Conservation (phyloP, 2,329 filamentous ascomycete genomes). For the Epichloe sylvatica region DNA sequence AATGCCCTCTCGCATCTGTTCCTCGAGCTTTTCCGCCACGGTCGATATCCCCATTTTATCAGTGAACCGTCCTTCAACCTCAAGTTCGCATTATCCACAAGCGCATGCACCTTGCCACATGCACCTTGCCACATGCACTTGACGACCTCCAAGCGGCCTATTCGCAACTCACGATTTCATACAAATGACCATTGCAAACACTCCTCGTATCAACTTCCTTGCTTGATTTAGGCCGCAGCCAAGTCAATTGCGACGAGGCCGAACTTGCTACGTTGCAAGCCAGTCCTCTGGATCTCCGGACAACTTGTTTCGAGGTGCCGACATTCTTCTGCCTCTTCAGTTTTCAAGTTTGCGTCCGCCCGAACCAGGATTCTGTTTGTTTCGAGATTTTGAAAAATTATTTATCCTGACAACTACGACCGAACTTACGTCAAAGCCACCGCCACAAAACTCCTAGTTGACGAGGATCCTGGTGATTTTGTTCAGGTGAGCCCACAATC, state of each 20-base stretch:
- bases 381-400: background rate
- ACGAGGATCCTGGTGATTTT: no score
- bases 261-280: background rate
- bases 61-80: background rate
- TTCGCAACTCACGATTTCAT: background rate
- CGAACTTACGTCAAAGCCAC: no score
- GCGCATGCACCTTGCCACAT: background rate
- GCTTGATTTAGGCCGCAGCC: background rate
- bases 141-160: background rate
- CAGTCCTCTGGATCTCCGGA: background rate
- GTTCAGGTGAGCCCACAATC: background rate
- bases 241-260: background rate
- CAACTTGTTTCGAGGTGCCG: background rate
- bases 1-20: conserved; percentile 3
- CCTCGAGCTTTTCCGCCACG: conserved; percentile 1
- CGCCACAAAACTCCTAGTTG: no score
- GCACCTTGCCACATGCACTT: background rate
- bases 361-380: background rate
- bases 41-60: background rate
- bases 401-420: no score
- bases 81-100: background rate
- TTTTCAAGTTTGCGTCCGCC: no score
- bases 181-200: background rate
- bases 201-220: background rate
- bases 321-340: no score